Conservation (phyloP, 805 yeast genomes). For the Candida ovalis region DNA sequence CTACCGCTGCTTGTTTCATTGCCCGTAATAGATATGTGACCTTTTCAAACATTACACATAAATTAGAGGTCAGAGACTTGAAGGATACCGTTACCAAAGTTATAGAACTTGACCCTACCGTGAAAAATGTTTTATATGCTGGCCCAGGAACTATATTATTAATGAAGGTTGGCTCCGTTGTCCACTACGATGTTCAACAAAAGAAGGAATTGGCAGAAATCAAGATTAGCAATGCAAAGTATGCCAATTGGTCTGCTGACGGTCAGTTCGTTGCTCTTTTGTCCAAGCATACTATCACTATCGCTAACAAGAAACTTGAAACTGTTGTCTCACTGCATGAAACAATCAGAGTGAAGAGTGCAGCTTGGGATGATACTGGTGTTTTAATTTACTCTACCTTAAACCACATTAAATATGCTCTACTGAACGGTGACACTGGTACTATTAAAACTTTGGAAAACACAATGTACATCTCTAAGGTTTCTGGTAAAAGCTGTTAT, state of each 20-base stretch:
- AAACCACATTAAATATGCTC: slow-evolving; percentile 91
- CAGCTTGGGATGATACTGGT: slow-evolving; percentile 95
- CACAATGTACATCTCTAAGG: slow-evolving; percentile 77
- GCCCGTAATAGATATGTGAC: slow-evolving; percentile 93
- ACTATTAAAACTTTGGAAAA: slow-evolving; percentile 88
- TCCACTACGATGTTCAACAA: slow-evolving; percentile 90
- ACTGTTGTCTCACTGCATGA: slow-evolving; percentile 84
- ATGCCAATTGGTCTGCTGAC: slow-evolving; percentile 84
- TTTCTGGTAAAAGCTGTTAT: slow-evolving; percentile 65
- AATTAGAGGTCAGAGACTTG: slow-evolving; percentile 81
- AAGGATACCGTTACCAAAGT: slow-evolving; percentile 78
- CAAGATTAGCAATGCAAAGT: slow-evolving; percentile 75
- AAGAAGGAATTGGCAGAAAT: slow-evolving; percentile 69
- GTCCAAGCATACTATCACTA: slow-evolving; percentile 88
- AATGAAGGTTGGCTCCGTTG: slow-evolving; percentile 67
- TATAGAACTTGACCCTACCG: slow-evolving; percentile 61
- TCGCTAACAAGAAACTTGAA: slow-evolving; percentile 77
- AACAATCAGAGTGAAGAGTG: slow-evolving; percentile 93
- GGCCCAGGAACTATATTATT: slow-evolving; percentile 82
- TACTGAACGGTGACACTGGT: slow-evolving; percentile 93
- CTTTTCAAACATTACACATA: slow-evolving; percentile 57
- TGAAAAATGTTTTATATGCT: slow-evolving; percentile 70
- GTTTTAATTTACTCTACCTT: slow-evolving; percentile 90
- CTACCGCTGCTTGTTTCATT: slow-evolving; percentile 82
- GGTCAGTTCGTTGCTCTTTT: slow-evolving; percentile 84